Evolutionary conservation across 306 rosid species (phyloP).

Genomic region (Canavalia ensiformis): DNA sequence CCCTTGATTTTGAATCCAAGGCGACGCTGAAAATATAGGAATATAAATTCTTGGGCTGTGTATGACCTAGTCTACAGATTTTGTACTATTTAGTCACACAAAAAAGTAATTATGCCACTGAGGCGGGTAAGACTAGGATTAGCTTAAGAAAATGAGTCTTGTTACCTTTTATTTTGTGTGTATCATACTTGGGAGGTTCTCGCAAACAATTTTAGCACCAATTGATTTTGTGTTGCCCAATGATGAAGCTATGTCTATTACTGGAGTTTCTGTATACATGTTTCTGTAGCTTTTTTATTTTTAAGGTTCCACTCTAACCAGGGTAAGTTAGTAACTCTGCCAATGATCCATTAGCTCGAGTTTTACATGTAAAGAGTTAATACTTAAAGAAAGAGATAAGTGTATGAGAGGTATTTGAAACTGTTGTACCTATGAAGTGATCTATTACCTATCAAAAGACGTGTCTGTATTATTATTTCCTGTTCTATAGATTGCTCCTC

Average conservation of each 20-base stretch:
- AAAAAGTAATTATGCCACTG: neutral
- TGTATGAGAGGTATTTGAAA: slow-evolving; percentile 32
- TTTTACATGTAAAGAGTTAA: slow-evolving; percentile 20
- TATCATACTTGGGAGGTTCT: neutral
- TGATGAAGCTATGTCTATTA: neutral
- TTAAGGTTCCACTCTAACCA: neutral
- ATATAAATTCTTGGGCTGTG: slow-evolving; percentile 25
- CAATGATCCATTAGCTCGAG: slow-evolving; percentile 21
- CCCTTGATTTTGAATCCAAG: slow-evolving; percentile 23
- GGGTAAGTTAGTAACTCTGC: neutral
- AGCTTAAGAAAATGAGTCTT: neutral
- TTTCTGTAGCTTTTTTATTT: neutral
- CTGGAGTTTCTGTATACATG: slow-evolving; percentile 14
- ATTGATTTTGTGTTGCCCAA: neutral
- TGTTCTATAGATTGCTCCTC: slow-evolving; percentile 37
- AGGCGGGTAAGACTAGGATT: neutral
- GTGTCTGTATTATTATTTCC: slow-evolving; percentile 38
- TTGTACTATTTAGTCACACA: neutral
- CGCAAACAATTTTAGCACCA: neutral
- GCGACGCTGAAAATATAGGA: slow-evolving; percentile 19
- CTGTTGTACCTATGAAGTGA: slow-evolving; percentile 52
- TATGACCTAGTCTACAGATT: neutral
- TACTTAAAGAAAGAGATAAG: slow-evolving; percentile 37
- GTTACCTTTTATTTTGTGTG: neutral
- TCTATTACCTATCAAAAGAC: slow-evolving; percentile 52